These are phyloP conservation scores for Datisca glomerata DNA, from an alignment of 306 rosid species.

Conservation along the genomic window DNA sequence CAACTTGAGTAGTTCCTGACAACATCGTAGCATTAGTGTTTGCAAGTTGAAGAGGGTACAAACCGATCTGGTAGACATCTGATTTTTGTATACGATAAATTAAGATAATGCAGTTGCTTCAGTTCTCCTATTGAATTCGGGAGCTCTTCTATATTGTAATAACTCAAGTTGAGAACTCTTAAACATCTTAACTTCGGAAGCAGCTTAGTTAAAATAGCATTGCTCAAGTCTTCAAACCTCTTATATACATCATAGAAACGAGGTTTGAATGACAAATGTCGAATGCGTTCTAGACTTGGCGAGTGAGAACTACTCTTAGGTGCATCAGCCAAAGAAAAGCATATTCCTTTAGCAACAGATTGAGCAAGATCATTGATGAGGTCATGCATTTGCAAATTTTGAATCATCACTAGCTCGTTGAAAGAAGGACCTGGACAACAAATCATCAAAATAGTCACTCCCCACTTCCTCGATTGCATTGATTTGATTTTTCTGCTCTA, in stretches of 20 bases:
- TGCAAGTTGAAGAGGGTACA: conserved; percentile 21
- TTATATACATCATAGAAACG: neutral
- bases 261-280: conserved; percentile 15
- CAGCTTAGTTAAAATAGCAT: neutral
- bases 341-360: conserved; percentile 1
- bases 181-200: neutral
- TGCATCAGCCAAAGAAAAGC: neutral
- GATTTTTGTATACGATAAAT: neutral
- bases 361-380: conserved; percentile 23
- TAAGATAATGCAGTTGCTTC: conserved; percentile 16
- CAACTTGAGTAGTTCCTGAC: neutral
- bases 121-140: conserved; percentile 5
- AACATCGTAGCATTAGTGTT: conserved; percentile 8
- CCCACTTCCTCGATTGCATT: conserved; percentile 13
- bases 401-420: conserved; percentile 1
- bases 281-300: neutral
- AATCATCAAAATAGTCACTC: conserved; percentile 4
- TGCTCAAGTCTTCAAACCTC: neutral
- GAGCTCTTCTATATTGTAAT: neutral
- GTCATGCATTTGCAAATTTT: conserved; percentile 21
- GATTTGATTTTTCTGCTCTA: neutral
- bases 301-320: neutral
- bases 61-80: conserved; percentile 9
- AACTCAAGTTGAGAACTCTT: conserved; percentile 12
- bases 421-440: conserved; percentile 18